Base-by-base conservation (phyloP, 2,329 filamentous ascomycete species). In the Apiospora saccharicola region DNA sequence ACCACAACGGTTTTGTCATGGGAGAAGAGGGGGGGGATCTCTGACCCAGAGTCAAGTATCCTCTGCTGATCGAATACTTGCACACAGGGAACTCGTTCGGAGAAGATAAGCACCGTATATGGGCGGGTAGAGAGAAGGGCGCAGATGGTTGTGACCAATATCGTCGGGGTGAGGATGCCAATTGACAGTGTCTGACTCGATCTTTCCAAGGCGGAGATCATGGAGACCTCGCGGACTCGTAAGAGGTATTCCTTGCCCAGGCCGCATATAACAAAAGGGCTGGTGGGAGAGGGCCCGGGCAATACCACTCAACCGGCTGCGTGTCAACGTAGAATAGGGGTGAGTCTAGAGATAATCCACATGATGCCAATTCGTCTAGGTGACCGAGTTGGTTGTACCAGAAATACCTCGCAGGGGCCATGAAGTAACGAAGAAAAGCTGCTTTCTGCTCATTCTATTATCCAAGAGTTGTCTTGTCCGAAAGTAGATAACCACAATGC, bases 121-220 rank as follows among this genome's bases (percentile, higher is more conserved):
- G 0, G 91, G 79, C 0, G 89, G 89, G 73, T 86, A 91, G 71
- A 91, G 81, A 1, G 88, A 91, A 10, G 89, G 89, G 75, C 91
- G 86, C 22, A 92, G 84, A 4, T 91, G 81, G 76, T 91, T 86
- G 5, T 88, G 84, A 1, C 92, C 88, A 75, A 83, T 85, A 1
- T 84, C 79, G 69, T 88, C 79, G 0, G 86, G 87, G 4, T 83
- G 79, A 0, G 89, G 90, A 78, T 91, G 87, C 84, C 86, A 91
- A 78, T 90, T 89, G 61, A 83, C 82, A 41, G 81, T 70, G 41
- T 13, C 41, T 8, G 41, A 44, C 0, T 78, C 51, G 46, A 83
- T 81, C 7, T 85, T 84, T 2, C 86, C 82, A 24, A 83, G 80
- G 53, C 16, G 16, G 81, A 79, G 74, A 84, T 77, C 80, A 83